Evolutionary conservation across 1,139 yeast genomes (phyloP).

Genomic region (Lodderomyces oxycetoniae): DNA sequence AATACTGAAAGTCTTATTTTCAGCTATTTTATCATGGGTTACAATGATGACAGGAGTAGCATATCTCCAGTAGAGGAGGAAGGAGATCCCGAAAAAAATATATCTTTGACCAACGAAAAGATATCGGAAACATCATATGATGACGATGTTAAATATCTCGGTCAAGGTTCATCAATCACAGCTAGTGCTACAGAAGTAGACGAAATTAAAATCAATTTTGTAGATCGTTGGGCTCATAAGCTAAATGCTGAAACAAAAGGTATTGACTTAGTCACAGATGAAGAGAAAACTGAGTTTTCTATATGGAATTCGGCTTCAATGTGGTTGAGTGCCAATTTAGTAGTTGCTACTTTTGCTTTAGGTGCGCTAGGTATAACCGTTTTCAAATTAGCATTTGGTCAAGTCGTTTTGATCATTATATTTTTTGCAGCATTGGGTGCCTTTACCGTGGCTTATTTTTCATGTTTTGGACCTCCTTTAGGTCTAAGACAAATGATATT

Average conservation of each 20-base stretch:
- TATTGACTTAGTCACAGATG: constrained; percentile 63
- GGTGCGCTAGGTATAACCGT: constrained; percentile 73
- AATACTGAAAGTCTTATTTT: too few species aligned
- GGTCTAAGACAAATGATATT: constrained; percentile 89
- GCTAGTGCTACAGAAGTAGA: constrained; percentile 11
- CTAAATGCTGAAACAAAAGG: constrained; percentile 63
- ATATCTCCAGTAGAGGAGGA: too few species aligned
- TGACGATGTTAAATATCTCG: constrained; percentile 7
- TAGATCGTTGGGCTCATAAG: constrained; percentile 29
- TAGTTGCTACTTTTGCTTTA: constrained; percentile 74
- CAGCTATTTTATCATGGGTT: too few species aligned
- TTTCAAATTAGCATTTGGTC: constrained; percentile 61
- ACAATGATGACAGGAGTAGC: too few species aligned
- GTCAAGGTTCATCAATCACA: constrained; percentile 5
- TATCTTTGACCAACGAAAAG: constrained; percentile 8
- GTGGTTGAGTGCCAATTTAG: constrained; percentile 94
- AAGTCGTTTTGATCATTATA: constrained; percentile 55
- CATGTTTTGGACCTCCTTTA: constrained; percentile 76
- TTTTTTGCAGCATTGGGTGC: constrained; percentile 74
- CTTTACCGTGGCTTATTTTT: constrained; percentile 75
- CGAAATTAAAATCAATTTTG: constrained; percentile 12
- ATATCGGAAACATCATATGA: constrained; percentile 8
- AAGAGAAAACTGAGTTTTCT: constrained; percentile 58
- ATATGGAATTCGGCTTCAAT: constrained; percentile 71
- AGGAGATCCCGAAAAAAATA: constrained; percentile 1